phyloP scores from a whole-genome alignment of 768 basidiomycete species.

The Cystofilobasidium capitatum region DNA sequence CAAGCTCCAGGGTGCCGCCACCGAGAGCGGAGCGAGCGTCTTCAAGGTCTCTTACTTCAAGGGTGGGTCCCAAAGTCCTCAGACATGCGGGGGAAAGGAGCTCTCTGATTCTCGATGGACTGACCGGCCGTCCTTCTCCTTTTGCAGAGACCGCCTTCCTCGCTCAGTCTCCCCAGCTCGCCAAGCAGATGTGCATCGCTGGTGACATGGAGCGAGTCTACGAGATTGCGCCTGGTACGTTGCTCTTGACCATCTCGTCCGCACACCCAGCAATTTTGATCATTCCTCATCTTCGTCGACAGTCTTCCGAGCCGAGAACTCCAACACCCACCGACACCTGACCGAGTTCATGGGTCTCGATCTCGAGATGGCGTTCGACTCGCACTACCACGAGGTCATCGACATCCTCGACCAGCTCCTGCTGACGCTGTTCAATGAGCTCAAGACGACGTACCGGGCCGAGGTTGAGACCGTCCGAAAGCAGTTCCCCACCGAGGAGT shows the following conservation, averaged over 20 bases:
- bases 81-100: not conserved
- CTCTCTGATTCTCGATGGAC: not conserved
- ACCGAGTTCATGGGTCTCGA: constrained; percentile 98
- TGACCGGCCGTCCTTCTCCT: not conserved
- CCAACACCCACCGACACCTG: constrained; percentile 90
- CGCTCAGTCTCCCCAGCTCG: constrained; percentile 92
- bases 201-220: constrained; percentile 97
- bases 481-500: constrained; percentile 92
- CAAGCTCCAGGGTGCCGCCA: constrained; percentile 92
- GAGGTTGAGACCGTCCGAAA: constrained; percentile 73
- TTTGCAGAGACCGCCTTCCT: constrained; percentile 70
- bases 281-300: constrained; percentile 37
- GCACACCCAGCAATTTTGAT: not conserved
- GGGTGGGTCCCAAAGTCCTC: constrained; percentile 49
- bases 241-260: no score
- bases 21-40: constrained; percentile 91
- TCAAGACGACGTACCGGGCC: constrained; percentile 62
- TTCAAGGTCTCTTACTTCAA: constrained; percentile 99
- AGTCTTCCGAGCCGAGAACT: constrained; percentile 95
- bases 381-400: constrained; percentile 96
- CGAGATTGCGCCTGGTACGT: constrained; percentile 63
- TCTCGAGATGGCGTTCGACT: constrained; percentile 97
- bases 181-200: constrained; percentile 99
- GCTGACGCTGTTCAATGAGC: constrained; percentile 71
- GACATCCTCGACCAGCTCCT: constrained; percentile 82